A percentile compares a stretch with the other conserved stretches of the same genome.
phyloP scores from a whole-genome alignment of 106 monocot genomes.

The Dendrobium officinale region DNA sequence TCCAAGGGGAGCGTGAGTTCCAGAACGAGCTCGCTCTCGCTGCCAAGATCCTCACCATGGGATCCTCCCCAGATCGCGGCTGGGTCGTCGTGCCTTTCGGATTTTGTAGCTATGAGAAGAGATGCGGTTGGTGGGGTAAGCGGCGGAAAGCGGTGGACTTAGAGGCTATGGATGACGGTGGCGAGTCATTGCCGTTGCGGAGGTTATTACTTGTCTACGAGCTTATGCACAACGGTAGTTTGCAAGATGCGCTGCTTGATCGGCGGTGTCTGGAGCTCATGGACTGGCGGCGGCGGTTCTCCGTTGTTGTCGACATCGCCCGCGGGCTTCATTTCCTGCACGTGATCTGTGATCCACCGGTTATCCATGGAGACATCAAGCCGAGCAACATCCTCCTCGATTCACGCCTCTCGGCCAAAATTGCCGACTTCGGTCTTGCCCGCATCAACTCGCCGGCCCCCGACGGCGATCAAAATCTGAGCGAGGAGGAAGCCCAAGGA shows the following conservation, averaged over 20 bases:
- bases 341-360: constrained; percentile 48
- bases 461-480: neutral
- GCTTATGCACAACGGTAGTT: constrained; percentile 76
- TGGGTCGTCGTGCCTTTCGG: constrained; percentile 5
- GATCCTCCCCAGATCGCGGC: constrained; percentile 9
- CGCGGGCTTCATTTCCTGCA: constrained; percentile 65
- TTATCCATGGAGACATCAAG: constrained; percentile 89
- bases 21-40: constrained; percentile 79
- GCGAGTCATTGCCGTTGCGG: constrained; percentile 5
- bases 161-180: constrained; percentile 11
- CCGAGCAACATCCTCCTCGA: constrained; percentile 95
- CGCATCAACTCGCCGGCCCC: constrained; percentile 12
- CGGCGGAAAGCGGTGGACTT: constrained; percentile 11
- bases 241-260: constrained; percentile 73
- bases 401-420: constrained; percentile 49
- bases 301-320: constrained; percentile 55
- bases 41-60: constrained; percentile 23
- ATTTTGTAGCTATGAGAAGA: constrained; percentile 7
- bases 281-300: constrained; percentile 51
- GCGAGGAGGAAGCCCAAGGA: neutral
- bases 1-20: constrained; percentile 91
- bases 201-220: constrained; percentile 66
- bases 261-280: constrained; percentile 53
- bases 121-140: neutral
- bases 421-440: constrained; percentile 88